Conservation (phyloP, 2,329 filamentous ascomycete species). For the Ophiostoma triangulosporum region DNA sequence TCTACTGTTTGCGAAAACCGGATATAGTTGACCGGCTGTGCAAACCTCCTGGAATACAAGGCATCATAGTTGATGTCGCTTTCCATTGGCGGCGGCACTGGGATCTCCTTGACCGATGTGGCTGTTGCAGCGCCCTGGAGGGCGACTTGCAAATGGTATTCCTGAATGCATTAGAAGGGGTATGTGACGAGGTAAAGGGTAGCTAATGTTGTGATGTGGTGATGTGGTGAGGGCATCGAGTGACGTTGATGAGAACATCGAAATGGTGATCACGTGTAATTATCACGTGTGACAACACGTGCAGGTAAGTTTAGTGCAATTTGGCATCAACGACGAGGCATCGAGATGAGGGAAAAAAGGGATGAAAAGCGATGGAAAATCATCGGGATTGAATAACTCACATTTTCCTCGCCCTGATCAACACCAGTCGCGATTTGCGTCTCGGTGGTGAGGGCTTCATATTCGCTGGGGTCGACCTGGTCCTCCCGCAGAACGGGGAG, state of each 20-base stretch:
- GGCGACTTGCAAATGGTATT: constrained; percentile 89
- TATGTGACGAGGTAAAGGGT: not conserved
- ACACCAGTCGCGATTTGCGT: constrained; percentile 89
- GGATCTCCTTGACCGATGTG: constrained; percentile 44
- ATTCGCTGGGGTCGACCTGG: constrained; percentile 75
- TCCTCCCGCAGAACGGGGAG: constrained; percentile 79
- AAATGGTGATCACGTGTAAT: constrained; percentile 27
- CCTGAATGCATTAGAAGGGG: constrained; percentile 35
- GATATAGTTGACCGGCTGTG: constrained; percentile 84
- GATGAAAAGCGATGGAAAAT: constrained; percentile 8
- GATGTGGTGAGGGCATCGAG: not conserved
- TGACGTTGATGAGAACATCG: too few species aligned
- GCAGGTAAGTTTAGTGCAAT: not conserved
- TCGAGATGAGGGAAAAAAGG: constrained; percentile 15
- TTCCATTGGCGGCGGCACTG: constrained; percentile 50
- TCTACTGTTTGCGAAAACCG: constrained; percentile 97
- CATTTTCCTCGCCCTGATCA: constrained; percentile 93
- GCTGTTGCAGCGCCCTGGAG: constrained; percentile 41
- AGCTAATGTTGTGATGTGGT: not conserved
- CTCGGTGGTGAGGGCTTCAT: constrained; percentile 74
- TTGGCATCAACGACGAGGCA: constrained; percentile 6
- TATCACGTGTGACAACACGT: constrained; percentile 28
- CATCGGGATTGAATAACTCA: constrained; percentile 40
- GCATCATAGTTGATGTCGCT: constrained; percentile 70
- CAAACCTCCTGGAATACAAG: constrained; percentile 67